Conservation (phyloP, 352 stramenopile genomes). For the Phytopythium oedochilum region DNA sequence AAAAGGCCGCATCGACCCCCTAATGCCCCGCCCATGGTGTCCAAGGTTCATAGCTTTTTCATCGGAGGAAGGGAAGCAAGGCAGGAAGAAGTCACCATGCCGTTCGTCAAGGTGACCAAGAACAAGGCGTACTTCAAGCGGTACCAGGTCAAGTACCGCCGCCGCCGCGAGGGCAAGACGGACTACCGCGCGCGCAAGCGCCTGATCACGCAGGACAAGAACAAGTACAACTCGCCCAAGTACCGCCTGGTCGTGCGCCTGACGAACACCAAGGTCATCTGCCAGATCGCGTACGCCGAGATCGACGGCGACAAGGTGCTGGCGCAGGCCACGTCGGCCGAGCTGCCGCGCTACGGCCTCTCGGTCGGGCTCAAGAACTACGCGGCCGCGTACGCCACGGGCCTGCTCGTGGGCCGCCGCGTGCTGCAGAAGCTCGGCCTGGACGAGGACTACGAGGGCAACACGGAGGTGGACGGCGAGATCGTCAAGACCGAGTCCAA, state of each 20-base stretch:
- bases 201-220: slow-evolving; percentile 99
- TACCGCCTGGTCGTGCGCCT: slow-evolving; percentile 95
- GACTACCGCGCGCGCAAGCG: slow-evolving; percentile 99
- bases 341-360: slow-evolving; percentile 96
- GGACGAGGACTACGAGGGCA: slow-evolving; percentile 97
- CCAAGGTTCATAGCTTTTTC: slow-evolving; percentile 22
- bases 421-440: slow-evolving; percentile 97
- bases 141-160: slow-evolving; percentile 99
- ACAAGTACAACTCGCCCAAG: slow-evolving; percentile 99
- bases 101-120: slow-evolving; percentile 99
- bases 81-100: slow-evolving; percentile 37
- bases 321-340: slow-evolving; percentile 90
- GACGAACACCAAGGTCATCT: slow-evolving; percentile 97
- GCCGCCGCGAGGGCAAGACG: slow-evolving; percentile 98
- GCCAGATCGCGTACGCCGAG: slow-evolving; percentile 98
- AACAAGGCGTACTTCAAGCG: slow-evolving; percentile 99
- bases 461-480: slow-evolving; percentile 95
- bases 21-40: not conserved
- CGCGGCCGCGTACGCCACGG: slow-evolving; percentile 97
- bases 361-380: slow-evolving; percentile 99
- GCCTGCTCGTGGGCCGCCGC: slow-evolving; percentile 92
- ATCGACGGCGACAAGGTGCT: slow-evolving; percentile 98
- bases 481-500: slow-evolving; percentile 94
- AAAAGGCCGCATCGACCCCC: not conserved
- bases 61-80: slow-evolving; percentile 14